phyloP scores from a whole-genome alignment of 2,329 filamentous ascomycete genomes.

The Elsinoe ampelina region DNA sequence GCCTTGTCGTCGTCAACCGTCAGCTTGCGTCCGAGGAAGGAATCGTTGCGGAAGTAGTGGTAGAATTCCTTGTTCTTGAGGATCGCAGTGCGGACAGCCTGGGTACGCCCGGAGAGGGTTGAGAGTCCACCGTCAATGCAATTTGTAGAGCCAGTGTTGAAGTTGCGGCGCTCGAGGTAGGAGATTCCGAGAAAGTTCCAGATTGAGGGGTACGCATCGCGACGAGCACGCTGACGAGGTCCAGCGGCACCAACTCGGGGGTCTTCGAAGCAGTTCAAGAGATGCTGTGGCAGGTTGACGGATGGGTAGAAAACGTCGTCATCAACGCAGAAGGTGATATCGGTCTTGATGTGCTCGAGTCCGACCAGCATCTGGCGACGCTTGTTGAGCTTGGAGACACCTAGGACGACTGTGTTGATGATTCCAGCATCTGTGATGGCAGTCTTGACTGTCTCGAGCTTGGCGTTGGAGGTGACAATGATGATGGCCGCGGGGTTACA shows the following conservation, averaged over 20 bases:
- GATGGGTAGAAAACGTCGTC: slow-evolving; percentile 30
- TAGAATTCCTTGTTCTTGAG: slow-evolving; percentile 38
- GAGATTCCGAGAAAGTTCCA: slow-evolving; percentile 49
- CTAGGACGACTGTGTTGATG: slow-evolving; percentile 22
- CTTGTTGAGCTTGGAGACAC: slow-evolving; percentile 28
- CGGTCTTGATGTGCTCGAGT: slow-evolving; percentile 22
- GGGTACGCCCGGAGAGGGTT: slow-evolving; percentile 49
- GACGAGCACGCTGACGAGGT: slow-evolving; percentile 46
- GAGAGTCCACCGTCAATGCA: slow-evolving; percentile 51
- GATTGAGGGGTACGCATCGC: slow-evolving; percentile 24
- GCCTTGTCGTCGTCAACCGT: slow-evolving; percentile 55
- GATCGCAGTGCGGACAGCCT: slow-evolving; percentile 43
- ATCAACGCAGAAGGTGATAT: slow-evolving; percentile 27
- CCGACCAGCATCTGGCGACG: slow-evolving; percentile 27
- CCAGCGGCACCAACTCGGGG: slow-evolving; percentile 44
- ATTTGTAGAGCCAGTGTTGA: slow-evolving; percentile 48
- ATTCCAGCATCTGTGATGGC: slow-evolving; percentile 14
- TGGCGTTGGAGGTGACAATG: slow-evolving; percentile 23
- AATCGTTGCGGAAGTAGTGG: slow-evolving; percentile 40
- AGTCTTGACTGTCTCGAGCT: slow-evolving; percentile 19
- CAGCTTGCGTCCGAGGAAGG: slow-evolving; percentile 42
- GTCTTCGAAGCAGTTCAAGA: slow-evolving; percentile 35
- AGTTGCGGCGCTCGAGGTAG: slow-evolving; percentile 56
- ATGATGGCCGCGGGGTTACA: slow-evolving; percentile 22
- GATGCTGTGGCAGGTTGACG: slow-evolving; percentile 22